phyloP scores from a whole-genome alignment of 306 rosid genomes.

The Clitoria ternatea region DNA sequence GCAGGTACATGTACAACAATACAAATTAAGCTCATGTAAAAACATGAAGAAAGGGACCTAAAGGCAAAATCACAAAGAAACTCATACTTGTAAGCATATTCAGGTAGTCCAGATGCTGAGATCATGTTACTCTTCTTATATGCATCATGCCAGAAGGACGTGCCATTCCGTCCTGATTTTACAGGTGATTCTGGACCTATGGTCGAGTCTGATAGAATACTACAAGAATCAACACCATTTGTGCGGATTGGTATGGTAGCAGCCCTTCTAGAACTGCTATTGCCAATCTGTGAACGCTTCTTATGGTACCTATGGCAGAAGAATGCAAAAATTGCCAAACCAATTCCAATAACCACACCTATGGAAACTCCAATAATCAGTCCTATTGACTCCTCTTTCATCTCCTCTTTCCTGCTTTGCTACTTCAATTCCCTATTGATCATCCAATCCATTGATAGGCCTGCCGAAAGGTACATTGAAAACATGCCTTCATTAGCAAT shows the following conservation, averaged over 20 bases:
- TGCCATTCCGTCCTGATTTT: constrained; percentile 46
- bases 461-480: constrained; percentile 35
- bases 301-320: constrained; percentile 65
- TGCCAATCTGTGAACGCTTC: constrained; percentile 69
- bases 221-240: constrained; percentile 71
- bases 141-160: constrained; percentile 66
- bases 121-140: constrained; percentile 55
- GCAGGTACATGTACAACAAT: no score
- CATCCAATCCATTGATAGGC: constrained; percentile 39
- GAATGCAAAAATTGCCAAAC: constrained; percentile 61
- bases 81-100: constrained; percentile 73
- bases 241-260: constrained; percentile 66
- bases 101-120: constrained; percentile 75
- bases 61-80: constrained; percentile 7
- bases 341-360: constrained; percentile 77
- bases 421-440: constrained; percentile 29
- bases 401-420: constrained; percentile 31
- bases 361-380: constrained; percentile 71
- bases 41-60: not conserved
- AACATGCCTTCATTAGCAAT: not conserved
- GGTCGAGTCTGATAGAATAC: constrained; percentile 68
- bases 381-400: constrained; percentile 68
- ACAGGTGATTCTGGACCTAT: constrained; percentile 75
- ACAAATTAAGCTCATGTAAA: not conserved
- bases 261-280: constrained; percentile 80